phyloP scores from a whole-genome alignment of 31 red algal species.

The Endocladia muricata region DNA sequence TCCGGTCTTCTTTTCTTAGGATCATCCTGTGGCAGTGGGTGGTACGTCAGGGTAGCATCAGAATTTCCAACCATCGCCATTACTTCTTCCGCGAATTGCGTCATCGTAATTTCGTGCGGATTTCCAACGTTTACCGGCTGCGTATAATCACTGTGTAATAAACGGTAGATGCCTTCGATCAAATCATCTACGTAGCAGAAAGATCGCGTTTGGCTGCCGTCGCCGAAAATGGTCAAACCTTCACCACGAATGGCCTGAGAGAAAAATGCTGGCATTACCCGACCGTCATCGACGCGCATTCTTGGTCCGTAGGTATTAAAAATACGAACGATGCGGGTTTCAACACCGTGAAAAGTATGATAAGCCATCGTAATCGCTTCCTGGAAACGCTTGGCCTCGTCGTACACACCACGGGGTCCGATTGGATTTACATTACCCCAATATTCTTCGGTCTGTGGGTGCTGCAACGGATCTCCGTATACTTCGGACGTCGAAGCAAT shows the following conservation, averaged over 20 bases:
- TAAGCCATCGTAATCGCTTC: constrained; percentile 96
- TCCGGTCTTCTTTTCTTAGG: constrained; percentile 89
- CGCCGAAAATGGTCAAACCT: constrained; percentile 98
- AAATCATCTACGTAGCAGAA: constrained; percentile 98
- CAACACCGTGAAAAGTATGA: constrained; percentile 87
- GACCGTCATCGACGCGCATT: constrained; percentile 95
- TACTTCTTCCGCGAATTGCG: constrained; percentile 93
- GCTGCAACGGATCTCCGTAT: constrained; percentile 92
- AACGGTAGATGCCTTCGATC: constrained; percentile 95
- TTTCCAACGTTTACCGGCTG: constrained; percentile 96
- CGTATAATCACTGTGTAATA: constrained; percentile 92
- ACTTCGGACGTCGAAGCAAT: constrained; percentile 95
- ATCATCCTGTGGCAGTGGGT: constrained; percentile 91
- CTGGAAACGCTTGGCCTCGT: constrained; percentile 90
- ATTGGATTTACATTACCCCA: constrained; percentile 91
- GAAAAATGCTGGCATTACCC: constrained; percentile 98
- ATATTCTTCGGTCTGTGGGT: constrained; percentile 94
- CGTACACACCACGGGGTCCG: constrained; percentile 95
- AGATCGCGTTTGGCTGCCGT: constrained; percentile 95
- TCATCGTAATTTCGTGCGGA: constrained; percentile 95
- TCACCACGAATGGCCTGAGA: constrained; percentile 78
- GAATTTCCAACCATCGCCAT: constrained; percentile 84
- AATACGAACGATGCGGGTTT: constrained; percentile 91
- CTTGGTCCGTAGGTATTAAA: constrained; percentile 98
- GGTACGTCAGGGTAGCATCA: constrained; percentile 91